Base-by-base conservation (phyloP, 306 rosid species). In the Casuarina cunninghamiana region DNA sequence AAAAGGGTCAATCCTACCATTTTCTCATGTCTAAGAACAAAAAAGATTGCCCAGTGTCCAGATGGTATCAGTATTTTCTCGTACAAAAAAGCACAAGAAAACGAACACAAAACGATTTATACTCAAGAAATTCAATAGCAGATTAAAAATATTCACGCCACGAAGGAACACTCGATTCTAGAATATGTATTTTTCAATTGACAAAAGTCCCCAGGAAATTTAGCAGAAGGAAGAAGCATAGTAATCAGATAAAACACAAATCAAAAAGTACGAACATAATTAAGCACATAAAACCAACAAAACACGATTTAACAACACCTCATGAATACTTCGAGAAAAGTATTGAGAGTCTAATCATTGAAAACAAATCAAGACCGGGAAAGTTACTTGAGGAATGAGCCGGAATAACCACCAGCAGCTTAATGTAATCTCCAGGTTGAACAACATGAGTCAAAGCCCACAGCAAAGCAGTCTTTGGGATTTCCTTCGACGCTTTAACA, bases 371-470 rank as follows among this genome's bases (percentile, higher is more conserved):
- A 75, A 50, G 67, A 38, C 46, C 35, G 12, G 12, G 67, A 61
- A 54, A 73, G 73, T 72, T 87, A 95, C 99, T 81, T 79, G 94
- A 80, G 57, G 90, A 82, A 68, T 80, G 77, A 79, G 87, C 78
- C 17, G 97, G 97, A 82, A 87, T 86, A 74, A 95, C 73, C 10
- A 90, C 93, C 82, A 95, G 83, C 44, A 95, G 87, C 91, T 91
- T 95, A 75, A 95, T 85, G 86, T 77, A 89, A 89, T 95, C 99
- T 17, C 96, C 99, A 26, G 97, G 97, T 77, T 89, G 97, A 82
- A 88, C 97, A 78, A 95, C 91, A 87, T 93, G 99, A 84, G 97
- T 91, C 90, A 95, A 77, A 84, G 99, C 97, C 99, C 99, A 95
- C 44, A 91, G 86, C 83, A 95, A 84, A 83, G 90, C 96, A 48